Base-by-base conservation (phyloP, 768 basidiomycete genomes). In the Leccinum disarticulatum region DNA sequence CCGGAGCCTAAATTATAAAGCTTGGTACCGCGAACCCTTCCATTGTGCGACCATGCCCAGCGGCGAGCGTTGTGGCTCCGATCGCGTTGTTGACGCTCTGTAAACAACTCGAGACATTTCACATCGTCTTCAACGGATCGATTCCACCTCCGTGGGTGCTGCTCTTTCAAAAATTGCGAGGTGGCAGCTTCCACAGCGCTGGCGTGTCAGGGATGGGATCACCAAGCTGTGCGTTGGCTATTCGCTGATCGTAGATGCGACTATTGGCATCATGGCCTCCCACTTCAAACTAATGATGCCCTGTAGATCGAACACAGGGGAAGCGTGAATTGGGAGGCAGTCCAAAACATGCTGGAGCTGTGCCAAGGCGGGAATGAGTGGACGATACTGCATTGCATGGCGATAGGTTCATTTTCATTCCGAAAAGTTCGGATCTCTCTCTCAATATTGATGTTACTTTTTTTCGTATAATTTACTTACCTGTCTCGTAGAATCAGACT, bases 51-150 rank as follows among this genome's bases (percentile, higher is more conserved):
- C 31, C 51, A 1, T 41, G 50, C 28, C 69, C 62, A 14, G 47
- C 15, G 14, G 63, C 64, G 0, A 64, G 56, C 4, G 13, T 64
- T 3, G 31, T 27, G 3, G 66, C 64, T 3, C 56, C 66, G 25
- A 27, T 68, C 17, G 55, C 59, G 5, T 41, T 70, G n/a, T 28
- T 70, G 52, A 46, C 13, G 3, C 7, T 28, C 11, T 70, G 69
- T 35, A 7, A 30, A 33, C 22, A 33, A 7, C 61, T 70, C 31
- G 58, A 63, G 53, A 55, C 57, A 43, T 35, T 70, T 27, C 58
- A 58, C 19, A 55, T 70, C 50, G 52, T 58, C 28, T 70, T 70
- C 33, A 61, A 70, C 22, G 69, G 57, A 19, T 41, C 52, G 17
- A 38, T 63, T 41, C 35, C 51, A 4, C 57, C 58, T 0, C 55